These are phyloP conservation scores for Ophiostoma angusticollis DNA, from an alignment of 2,329 filamentous ascomycete species.

Conservation along the genomic window DNA sequence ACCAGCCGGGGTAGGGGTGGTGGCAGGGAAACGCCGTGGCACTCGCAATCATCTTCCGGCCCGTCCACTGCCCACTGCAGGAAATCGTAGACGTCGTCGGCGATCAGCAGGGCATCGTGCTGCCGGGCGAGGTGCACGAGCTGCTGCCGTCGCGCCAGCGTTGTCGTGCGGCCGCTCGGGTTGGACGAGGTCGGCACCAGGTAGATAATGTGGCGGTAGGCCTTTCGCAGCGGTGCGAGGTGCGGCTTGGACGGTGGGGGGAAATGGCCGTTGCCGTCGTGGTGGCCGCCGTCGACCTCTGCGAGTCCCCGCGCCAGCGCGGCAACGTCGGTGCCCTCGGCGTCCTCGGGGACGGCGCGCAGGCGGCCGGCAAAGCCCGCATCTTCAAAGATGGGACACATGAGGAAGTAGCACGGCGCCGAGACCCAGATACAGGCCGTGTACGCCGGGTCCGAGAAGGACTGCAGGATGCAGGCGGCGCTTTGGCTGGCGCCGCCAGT, in stretches of 20 bases:
- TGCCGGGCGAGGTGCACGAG: conserved; percentile 67
- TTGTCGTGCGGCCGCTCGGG: conserved; percentile 75
- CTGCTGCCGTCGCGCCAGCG: conserved; percentile 48
- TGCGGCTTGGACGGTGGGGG: conserved; percentile 6
- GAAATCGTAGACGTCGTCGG: conserved; percentile 91
- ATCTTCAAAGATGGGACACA: conserved; percentile 75
- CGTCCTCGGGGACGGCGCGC: conserved; percentile 61
- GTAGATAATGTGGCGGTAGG: conserved; percentile 82
- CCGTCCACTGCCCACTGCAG: conserved; percentile 55
- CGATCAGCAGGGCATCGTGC: conserved; percentile 69
- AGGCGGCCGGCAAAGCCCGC: conserved; percentile 57
- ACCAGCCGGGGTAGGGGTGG: conserved; percentile 55
- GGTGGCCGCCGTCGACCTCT: neutral
- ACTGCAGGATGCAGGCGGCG: conserved; percentile 61
- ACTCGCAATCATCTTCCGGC: neutral
- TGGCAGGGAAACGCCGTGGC: conserved; percentile 20
- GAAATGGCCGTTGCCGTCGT: neutral
- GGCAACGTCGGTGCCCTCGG: conserved; percentile 60
- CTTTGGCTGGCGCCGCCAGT: conserved; percentile 79
- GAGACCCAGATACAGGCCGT: conserved; percentile 71
- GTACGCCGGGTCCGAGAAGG: conserved; percentile 65
- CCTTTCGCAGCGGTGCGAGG: conserved; percentile 51
- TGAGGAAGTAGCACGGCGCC: conserved; percentile 73
- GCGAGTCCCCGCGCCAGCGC: conserved; percentile 35
- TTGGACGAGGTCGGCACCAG: conserved; percentile 81